Evolutionary conservation across 768 basidiomycete genomes (phyloP).

Genomic region (Xerocomus potaroensis): DNA sequence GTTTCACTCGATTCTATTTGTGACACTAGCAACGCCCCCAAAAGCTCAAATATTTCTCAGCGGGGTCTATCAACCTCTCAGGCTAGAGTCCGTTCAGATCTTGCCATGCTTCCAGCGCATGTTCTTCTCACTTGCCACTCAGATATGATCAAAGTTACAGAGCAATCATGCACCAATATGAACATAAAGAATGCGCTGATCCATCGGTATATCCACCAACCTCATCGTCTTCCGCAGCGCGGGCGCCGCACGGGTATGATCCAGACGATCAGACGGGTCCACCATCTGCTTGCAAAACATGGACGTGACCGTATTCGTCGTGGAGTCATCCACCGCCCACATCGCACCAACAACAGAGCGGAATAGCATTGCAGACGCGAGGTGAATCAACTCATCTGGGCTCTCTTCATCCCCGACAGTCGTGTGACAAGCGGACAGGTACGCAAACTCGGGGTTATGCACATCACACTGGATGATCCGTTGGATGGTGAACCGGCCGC

Average conservation of each 20-base stretch:
- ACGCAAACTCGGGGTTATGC: constrained; percentile 10
- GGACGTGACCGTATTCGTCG: neutral
- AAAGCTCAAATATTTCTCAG: no score
- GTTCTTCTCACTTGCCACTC: no score
- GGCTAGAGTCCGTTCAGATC: no score
- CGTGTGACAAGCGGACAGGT: constrained; percentile 2
- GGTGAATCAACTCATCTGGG: neutral
- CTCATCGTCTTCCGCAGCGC: neutral
- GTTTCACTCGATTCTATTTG: no score
- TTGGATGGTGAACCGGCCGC: neutral
- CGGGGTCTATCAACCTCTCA: no score
- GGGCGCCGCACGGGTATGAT: neutral
- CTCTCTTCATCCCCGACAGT: neutral
- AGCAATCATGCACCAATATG: neutral
- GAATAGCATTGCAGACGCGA: neutral
- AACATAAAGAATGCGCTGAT: neutral
- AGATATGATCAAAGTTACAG: no score
- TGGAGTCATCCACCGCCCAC: neutral
- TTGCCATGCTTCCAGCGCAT: no score
- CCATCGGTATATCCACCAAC: neutral
- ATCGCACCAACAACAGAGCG: neutral
- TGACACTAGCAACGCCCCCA: no score
- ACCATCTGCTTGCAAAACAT: neutral
- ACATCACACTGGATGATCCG: constrained; percentile 2
- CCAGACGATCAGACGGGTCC: neutral